Evolutionary conservation across 495 filamentous ascomycete genomes (phyloP).

Genomic region (Staphylotrichum longicolle): DNA sequence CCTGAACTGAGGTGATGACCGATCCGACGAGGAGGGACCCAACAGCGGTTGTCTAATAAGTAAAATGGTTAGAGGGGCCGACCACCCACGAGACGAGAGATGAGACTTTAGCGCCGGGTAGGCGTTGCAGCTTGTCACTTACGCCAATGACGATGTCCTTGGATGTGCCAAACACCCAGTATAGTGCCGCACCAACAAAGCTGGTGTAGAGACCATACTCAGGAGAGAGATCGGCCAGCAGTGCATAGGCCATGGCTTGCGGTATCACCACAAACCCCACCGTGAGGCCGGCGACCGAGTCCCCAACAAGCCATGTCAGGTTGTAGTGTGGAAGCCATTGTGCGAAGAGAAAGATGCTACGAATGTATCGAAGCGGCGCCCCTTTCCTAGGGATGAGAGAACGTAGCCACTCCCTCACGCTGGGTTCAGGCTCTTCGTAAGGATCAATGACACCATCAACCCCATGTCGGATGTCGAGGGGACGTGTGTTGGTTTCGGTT

Average conservation of each 20-base stretch:
- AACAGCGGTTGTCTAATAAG: constrained; percentile 23
- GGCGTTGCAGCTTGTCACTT: constrained; percentile 23
- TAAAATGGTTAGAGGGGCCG: neutral
- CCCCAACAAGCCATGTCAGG: constrained; percentile 17
- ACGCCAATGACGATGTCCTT: constrained; percentile 58
- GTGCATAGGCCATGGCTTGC: constrained; percentile 55
- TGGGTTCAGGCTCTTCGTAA: constrained; percentile 76
- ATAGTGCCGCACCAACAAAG: constrained; percentile 54
- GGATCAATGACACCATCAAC: constrained; percentile 43
- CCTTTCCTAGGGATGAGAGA: constrained; percentile 52
- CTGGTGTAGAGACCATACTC: constrained; percentile 56
- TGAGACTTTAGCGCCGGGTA: too few species aligned
- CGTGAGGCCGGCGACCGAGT: constrained; percentile 20
- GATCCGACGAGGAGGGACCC: constrained; percentile 25
- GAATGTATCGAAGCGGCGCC: constrained; percentile 53
- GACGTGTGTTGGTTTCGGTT: neutral
- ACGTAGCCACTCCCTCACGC: constrained; percentile 62
- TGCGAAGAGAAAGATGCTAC: constrained; percentile 15
- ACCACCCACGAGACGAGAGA: neutral
- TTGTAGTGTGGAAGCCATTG: constrained; percentile 23
- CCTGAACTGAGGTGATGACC: constrained; percentile 12
- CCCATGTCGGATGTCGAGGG: neutral
- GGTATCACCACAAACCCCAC: constrained; percentile 48
- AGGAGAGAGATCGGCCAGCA: constrained; percentile 45
- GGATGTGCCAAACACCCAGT: constrained; percentile 56